A percentile compares a stretch with the other conserved stretches of the same genome.
These are phyloP conservation scores for Hypoxylon lenormandii DNA, from an alignment of 495 filamentous ascomycete genomes.

Conservation along the genomic window DNA sequence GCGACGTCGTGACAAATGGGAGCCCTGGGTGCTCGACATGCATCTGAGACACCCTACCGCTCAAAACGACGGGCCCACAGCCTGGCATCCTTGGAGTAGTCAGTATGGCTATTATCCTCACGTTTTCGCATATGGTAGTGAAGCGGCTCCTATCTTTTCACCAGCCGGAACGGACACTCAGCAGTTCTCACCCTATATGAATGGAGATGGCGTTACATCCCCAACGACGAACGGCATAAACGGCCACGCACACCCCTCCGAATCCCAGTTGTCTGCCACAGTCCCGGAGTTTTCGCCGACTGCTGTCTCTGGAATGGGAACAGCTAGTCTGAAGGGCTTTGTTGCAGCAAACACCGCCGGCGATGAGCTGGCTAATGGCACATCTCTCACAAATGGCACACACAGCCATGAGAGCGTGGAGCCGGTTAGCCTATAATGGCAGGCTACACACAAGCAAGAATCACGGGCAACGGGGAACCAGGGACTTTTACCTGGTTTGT, in stretches of 20 bases:
- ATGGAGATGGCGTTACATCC: slow-evolving; percentile 53
- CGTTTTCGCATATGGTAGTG: too few relatives aligned
- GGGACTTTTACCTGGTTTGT: slow-evolving; percentile 20
- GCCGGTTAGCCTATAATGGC: slow-evolving; percentile 3
- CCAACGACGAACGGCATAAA: slow-evolving; percentile 57
- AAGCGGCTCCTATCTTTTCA: slow-evolving; percentile 48
- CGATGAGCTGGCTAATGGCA: slow-evolving; percentile 16
- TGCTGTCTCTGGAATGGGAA: slow-evolving; percentile 22
- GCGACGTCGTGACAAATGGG: slow-evolving; percentile 80
- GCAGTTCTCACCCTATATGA: slow-evolving; percentile 49
- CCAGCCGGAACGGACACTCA: slow-evolving; percentile 49
- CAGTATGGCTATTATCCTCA: background rate
- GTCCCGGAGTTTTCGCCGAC: slow-evolving; percentile 80
- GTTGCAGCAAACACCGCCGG: slow-evolving; percentile 6
- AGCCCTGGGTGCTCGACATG: slow-evolving; percentile 79
- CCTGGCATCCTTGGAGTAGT: slow-evolving; percentile 38
- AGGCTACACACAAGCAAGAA: slow-evolving; percentile 35
- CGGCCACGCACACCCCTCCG: slow-evolving; percentile 55
- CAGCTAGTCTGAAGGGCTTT: slow-evolving; percentile 13
- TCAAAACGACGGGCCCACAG: slow-evolving; percentile 57
- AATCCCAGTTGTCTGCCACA: slow-evolving; percentile 75
- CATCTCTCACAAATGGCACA: slow-evolving; percentile 29
- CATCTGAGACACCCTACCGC: slow-evolving; percentile 59
- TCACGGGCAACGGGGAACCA: slow-evolving; percentile 8
- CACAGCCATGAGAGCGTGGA: slow-evolving; percentile 7